Evolutionary conservation across 1,139 yeast species (phyloP).

Genomic region (Saccharomyces hybrid): DNA sequence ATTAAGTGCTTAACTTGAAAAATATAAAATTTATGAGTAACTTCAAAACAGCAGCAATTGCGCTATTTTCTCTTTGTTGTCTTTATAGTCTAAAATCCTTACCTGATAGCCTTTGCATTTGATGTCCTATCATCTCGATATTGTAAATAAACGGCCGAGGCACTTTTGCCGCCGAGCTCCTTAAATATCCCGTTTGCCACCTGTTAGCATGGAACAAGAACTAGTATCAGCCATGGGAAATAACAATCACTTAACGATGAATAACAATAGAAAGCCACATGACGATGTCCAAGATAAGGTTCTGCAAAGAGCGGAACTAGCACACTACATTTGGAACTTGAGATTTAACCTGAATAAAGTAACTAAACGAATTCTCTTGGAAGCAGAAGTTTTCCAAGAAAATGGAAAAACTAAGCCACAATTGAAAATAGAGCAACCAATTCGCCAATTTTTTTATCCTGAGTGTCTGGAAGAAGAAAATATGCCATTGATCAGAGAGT

Average conservation of each 20-base stretch:
- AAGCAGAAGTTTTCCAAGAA: background rate
- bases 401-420: background rate
- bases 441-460: too few species aligned
- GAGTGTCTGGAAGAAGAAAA: background rate
- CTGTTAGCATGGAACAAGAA: background rate
- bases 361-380: background rate
- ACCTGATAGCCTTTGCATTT: too few species aligned
- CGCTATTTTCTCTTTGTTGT: too few species aligned
- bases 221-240: background rate
- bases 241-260: background rate
- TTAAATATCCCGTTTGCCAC: background rate
- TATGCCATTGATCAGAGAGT: background rate
- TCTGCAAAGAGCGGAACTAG: background rate
- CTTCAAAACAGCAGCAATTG: too few species aligned
- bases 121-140: too few species aligned
- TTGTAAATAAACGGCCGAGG: background rate
- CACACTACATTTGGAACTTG: background rate
- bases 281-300: background rate
- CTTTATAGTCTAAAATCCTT: too few species aligned
- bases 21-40: too few species aligned
- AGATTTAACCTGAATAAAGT: background rate
- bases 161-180: background rate
- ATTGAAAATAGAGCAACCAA: background rate
- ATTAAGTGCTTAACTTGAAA: too few species aligned
- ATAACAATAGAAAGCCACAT: background rate